These are phyloP conservation scores for Lobosporangium transversale DNA, from an alignment of 192 early-diverging fungal species.

Conservation along the genomic window DNA sequence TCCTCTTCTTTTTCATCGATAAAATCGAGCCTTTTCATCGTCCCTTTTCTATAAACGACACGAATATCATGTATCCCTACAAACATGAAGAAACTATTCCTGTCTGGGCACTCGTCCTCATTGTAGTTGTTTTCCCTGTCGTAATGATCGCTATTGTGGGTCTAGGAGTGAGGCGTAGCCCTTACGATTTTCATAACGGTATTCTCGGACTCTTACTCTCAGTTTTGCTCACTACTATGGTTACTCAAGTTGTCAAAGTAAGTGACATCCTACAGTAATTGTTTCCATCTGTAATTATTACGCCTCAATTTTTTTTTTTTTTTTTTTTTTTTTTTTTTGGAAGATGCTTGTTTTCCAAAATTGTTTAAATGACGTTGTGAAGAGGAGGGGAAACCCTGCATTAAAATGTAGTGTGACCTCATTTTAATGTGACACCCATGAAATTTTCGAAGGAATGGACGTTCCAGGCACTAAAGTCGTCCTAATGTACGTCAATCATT, in stretches of 20 bases:
- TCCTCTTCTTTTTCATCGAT: conserved; percentile 66
- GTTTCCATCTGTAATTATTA: not conserved
- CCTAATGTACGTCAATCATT: too few species aligned
- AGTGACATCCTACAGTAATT: not conserved
- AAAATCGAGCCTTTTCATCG: conserved; percentile 72
- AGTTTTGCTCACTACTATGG: conserved; percentile 14
- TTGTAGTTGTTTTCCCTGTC: conserved; percentile 47
- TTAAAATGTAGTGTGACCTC: too few species aligned
- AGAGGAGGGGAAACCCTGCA: too few species aligned
- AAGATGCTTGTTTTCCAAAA: too few species aligned
- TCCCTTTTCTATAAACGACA: conserved; percentile 77
- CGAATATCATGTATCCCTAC: conserved; percentile 71
- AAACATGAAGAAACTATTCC: conserved; percentile 56
- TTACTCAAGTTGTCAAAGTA: conserved; percentile 36
- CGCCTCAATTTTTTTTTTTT: not conserved
- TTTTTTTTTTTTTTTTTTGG: conserved; percentile 5
- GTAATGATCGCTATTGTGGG: conserved; percentile 35
- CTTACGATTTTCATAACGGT: conserved; percentile 56
- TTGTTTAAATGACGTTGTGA: too few species aligned
- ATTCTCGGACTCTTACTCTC: conserved; percentile 49
- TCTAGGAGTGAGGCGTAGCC: conserved; percentile 32
- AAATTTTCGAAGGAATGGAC: too few species aligned
- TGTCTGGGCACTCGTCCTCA: conserved; percentile 45
- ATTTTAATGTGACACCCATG: too few species aligned
- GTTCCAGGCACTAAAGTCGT: too few species aligned